These are phyloP conservation scores for Saccharomycopsis oosterbeekiorum DNA, from an alignment of 805 yeast species.

Conservation along the genomic window DNA sequence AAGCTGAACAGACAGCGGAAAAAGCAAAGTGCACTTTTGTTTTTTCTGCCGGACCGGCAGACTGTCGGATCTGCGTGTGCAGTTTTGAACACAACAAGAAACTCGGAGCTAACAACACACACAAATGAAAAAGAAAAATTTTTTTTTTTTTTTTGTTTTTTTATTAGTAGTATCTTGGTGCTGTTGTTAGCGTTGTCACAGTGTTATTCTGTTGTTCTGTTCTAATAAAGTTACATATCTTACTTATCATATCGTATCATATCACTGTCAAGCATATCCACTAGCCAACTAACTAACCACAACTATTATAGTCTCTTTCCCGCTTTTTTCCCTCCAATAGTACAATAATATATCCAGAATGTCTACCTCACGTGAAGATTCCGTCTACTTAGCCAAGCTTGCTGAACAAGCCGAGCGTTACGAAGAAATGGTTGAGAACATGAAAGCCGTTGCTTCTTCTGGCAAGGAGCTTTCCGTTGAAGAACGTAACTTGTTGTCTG, in stretches of 20 bases:
- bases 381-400: conserved; percentile 93
- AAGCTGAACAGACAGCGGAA: no score
- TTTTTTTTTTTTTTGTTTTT: not conserved
- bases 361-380: conserved; percentile 92
- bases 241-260: no score
- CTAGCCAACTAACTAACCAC: not conserved
- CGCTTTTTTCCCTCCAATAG: not conserved
- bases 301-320: not conserved
- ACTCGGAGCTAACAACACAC: not conserved
- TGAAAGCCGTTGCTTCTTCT: conserved; percentile 94
- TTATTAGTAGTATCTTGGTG: not conserved
- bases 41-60: not conserved
- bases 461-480: conserved; percentile 95
- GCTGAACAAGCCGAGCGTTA: conserved; percentile 99
- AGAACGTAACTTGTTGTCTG: conserved; percentile 94
- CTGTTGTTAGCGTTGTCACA: not conserved
- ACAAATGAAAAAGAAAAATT: not conserved
- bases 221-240: not conserved
- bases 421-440: conserved; percentile 98
- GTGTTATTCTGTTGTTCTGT: not conserved
- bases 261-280: not conserved
- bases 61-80: not conserved
- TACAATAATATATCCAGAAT: conserved; percentile 26
- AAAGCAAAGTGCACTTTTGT: not conserved
- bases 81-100: conserved; percentile 1